A percentile compares a stretch with the other conserved stretches of the same genome.
Evolutionary conservation across 1,284 basidiomycete species (phyloP).

Genomic region (Retiboletus fuscus): DNA sequence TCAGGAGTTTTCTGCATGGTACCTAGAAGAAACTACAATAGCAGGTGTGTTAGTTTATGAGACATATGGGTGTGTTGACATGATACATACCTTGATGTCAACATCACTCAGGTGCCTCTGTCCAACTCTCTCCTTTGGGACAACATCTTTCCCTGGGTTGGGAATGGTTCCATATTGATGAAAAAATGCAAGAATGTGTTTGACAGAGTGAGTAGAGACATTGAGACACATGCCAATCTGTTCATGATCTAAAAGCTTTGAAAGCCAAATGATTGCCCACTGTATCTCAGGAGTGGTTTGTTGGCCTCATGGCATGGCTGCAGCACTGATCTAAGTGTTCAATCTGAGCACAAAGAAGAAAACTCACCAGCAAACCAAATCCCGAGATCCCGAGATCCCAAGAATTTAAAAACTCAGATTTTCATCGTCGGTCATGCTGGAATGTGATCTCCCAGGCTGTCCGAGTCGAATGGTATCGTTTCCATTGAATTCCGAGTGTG

Average conservation of each 20-base stretch:
- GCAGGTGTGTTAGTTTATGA: no score
- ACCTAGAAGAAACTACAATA: conserved; percentile 15
- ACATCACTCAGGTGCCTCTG: background rate
- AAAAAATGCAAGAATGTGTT: background rate
- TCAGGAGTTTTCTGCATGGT: background rate
- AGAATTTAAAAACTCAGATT: no score
- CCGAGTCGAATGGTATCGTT: conserved; percentile 7
- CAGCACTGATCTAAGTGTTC: background rate
- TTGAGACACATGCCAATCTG: conserved; percentile 6
- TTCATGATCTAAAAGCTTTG: conserved; percentile 1
- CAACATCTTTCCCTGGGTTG: no score
- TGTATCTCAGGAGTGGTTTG: conserved; percentile 6
- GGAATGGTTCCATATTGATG: no score
- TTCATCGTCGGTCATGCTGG: no score
- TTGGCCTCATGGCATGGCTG: conserved; percentile 1
- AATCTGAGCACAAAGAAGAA: background rate
- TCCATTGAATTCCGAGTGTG: background rate
- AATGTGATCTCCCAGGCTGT: background rate
- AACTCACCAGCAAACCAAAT: background rate
- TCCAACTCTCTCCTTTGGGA: no score
- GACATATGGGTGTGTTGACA: no score
- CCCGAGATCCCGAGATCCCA: background rate
- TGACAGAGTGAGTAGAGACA: background rate
- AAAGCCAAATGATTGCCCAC: conserved; percentile 12
- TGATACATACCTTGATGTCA: no score